Conservation (phyloP, 495 filamentous ascomycete genomes). For the Penicillium silybi region DNA sequence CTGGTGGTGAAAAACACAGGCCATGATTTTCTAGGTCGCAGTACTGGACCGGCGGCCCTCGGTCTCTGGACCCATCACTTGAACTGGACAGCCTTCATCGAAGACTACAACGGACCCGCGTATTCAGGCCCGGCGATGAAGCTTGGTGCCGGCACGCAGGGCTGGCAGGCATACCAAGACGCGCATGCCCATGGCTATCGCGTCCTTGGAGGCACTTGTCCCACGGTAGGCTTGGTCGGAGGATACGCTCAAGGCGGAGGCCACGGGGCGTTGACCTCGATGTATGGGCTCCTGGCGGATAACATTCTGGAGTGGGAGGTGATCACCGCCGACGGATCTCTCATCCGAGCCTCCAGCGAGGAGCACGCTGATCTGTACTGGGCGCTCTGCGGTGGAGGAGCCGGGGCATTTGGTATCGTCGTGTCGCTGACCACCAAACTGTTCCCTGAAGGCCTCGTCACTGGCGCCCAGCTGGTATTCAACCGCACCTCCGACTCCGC, state of each 20-base stretch:
- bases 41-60: constrained; percentile 44
- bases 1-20: constrained; percentile 58
- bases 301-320: constrained; percentile 32
- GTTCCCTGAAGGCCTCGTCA: no score
- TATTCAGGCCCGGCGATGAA: constrained; percentile 11
- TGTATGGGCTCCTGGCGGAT: constrained; percentile 20
- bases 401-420: constrained; percentile 40
- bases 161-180: constrained; percentile 3
- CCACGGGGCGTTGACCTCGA: constrained; percentile 18
- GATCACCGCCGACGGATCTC: no score
- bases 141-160: constrained; percentile 10
- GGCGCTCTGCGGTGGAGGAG: constrained; percentile 36
- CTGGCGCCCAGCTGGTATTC: no score
- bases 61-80: constrained; percentile 51
- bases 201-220: constrained; percentile 8
- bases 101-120: neutral
- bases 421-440: neutral
- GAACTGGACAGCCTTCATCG: constrained; percentile 5
- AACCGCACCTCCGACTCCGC: no score
- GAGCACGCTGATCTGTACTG: constrained; percentile 52
- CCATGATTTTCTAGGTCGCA: constrained; percentile 52
- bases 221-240: constrained; percentile 27
- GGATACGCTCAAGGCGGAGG: constrained; percentile 40
- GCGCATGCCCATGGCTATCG: neutral
- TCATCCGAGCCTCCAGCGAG: no score